Base-by-base conservation (phyloP, 2,329 filamentous ascomycete species). In the Epichloe glyceriae region DNA sequence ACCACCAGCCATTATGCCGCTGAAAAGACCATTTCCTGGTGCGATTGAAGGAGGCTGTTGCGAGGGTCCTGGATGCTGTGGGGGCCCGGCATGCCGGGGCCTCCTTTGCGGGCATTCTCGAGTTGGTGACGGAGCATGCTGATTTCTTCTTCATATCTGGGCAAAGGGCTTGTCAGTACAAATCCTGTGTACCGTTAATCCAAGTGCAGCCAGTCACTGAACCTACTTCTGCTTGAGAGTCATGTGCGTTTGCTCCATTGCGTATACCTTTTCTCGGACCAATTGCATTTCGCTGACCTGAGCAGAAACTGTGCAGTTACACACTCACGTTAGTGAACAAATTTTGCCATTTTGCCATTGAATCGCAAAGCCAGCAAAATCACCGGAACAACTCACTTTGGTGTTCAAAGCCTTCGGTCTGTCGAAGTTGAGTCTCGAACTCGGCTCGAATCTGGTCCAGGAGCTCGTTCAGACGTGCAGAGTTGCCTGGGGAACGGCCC, bases 261-360 rank as follows among this genome's bases (percentile, higher is more conserved):
- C 81, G 63, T 88, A 96, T 53, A 98, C 88, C 70, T 95, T 96
- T 64, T 90, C 85, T 56, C 90, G 79, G 47, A 98, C 88, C 62
- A 95, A 79, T 65, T 95, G 88, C 78, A 97, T 93, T 71, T 98
- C 93, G 62, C 91, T 85, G 57, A 96, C 85, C 67, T 98, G 93
- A 47, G 83, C 80, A 52, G 87, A 83, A 64, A 97, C 93, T 96
- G 11, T 4, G 67, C 58, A 60, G 51, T 34, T 6, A 30, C 15
- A 15, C 20, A n/a, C 7, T 20, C 5, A 6, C 10, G 33, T 52
- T 42, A 51, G 50, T 35, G 7, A 12, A 46, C 22, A 15, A 14
- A 41, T 10, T 4, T 40, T 46, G 40, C 8, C 15, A 41, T 10
- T 4, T 40, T 46, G 40, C 8, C 15, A 35, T 30, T 38, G 17